Evolutionary conservation across 2,329 filamentous ascomycete genomes (phyloP).

Genomic region (Setomelanomma holmii): DNA sequence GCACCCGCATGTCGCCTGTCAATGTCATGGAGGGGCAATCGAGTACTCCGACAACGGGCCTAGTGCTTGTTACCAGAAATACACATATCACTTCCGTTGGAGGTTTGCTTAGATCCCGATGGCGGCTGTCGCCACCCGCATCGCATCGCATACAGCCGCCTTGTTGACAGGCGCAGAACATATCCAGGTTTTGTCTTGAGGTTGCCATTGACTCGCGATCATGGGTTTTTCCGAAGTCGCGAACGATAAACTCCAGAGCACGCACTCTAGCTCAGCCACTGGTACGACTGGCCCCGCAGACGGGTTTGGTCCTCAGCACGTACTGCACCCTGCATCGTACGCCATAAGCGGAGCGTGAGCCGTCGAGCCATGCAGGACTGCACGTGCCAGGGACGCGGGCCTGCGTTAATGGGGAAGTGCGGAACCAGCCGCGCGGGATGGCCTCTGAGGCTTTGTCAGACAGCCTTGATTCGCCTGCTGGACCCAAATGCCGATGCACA

Average conservation of each 20-base stretch:
- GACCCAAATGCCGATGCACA: background rate
- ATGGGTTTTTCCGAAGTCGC: too few species aligned
- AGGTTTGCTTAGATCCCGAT: too few species aligned
- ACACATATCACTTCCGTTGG: background rate
- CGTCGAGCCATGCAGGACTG: background rate
- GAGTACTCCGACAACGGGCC: background rate
- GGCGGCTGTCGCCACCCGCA: background rate
- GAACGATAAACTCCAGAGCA: too few species aligned
- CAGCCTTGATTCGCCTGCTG: background rate
- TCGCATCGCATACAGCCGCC: background rate
- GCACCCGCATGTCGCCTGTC: background rate
- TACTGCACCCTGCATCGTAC: background rate
- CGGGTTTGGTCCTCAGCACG: background rate
- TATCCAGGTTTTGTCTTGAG: too few species aligned
- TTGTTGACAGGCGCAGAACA: too few species aligned
- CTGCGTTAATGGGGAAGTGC: slow-evolving; percentile 3
- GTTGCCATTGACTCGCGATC: too few species aligned
- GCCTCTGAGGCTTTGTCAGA: background rate
- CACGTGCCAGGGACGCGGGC: background rate
- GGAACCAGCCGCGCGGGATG: slow-evolving; percentile 6
- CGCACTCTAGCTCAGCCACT: too few species aligned
- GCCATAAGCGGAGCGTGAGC: background rate
- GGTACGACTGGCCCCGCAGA: too few species aligned
- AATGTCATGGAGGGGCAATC: background rate
- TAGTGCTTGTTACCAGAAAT: background rate